Conservation (phyloP, 2,329 filamentous ascomycete genomes). For the Trichophyton benhamiae region DNA sequence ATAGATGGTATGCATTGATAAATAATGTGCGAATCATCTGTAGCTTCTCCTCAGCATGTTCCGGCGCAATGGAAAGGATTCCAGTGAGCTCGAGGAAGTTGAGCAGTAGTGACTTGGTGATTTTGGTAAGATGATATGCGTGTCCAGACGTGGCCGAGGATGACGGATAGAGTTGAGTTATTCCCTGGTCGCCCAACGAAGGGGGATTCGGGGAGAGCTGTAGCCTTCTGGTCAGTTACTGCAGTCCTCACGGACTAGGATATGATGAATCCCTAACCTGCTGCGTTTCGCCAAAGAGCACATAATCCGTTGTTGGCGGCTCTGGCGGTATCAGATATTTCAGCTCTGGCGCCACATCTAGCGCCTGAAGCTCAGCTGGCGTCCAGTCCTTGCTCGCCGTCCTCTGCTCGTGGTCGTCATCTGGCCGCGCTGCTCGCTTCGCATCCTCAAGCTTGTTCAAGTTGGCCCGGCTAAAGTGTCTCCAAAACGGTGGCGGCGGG, state of each 20-base stretch:
- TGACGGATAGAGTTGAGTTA: slow-evolving; percentile 56
- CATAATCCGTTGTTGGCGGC: slow-evolving; percentile 61
- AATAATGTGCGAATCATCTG: slow-evolving; percentile 69
- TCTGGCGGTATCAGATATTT: slow-evolving; percentile 68
- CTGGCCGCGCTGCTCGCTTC: slow-evolving; percentile 27
- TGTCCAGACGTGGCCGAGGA: slow-evolving; percentile 36
- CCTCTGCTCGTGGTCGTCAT: slow-evolving; percentile 13
- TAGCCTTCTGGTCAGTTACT: background rate
- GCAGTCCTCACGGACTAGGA: background rate
- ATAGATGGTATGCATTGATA: slow-evolving; percentile 81
- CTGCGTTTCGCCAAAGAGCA: slow-evolving; percentile 59
- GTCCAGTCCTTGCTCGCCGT: slow-evolving; percentile 25
- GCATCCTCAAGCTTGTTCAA: slow-evolving; percentile 45
- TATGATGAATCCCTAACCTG: slow-evolving; percentile 30
- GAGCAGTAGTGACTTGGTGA: slow-evolving; percentile 73
- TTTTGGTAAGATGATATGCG: slow-evolving; percentile 54
- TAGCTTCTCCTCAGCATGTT: slow-evolving; percentile 57
- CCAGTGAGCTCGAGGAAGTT: slow-evolving; percentile 81
- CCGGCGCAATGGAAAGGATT: slow-evolving; percentile 54
- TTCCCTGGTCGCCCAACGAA: slow-evolving; percentile 56
- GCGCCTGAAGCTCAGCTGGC: slow-evolving; percentile 23
- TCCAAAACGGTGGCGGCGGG: slow-evolving; percentile 80
- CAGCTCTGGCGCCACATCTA: slow-evolving; percentile 56
- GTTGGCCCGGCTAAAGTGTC: slow-evolving; percentile 70
- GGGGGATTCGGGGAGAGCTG: slow-evolving; percentile 49